Evolutionary conservation across 116 monocot genomes (phyloP).

Genomic region (Cymodocea nodosa): DNA sequence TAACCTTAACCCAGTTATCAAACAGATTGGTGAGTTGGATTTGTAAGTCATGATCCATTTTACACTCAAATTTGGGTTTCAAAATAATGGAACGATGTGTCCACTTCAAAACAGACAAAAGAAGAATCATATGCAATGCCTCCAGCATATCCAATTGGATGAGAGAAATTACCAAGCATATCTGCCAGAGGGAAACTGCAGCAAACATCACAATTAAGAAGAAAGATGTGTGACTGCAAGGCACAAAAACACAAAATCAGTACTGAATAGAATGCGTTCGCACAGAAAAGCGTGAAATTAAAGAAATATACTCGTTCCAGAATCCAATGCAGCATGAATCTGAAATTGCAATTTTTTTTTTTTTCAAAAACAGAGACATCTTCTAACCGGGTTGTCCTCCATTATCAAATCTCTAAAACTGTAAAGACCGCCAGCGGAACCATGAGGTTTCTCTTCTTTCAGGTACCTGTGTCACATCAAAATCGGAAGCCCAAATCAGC

Average conservation of each 20-base stretch:
- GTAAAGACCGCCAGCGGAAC: conserved; percentile 79
- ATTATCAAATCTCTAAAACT: conserved; percentile 64
- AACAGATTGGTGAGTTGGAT: no score
- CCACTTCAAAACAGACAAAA: no score
- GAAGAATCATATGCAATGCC: no score
- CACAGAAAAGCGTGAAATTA: no score
- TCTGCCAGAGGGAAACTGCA: conserved; percentile 55
- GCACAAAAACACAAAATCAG: neutral
- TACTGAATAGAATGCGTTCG: neutral
- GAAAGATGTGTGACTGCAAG: conserved; percentile 58
- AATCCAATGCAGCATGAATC: neutral
- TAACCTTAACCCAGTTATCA: no score
- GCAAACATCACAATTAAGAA: conserved; percentile 78
- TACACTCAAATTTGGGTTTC: no score
- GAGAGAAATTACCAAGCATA: conserved; percentile 38
- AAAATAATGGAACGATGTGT: no score
- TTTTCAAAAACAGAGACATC: conserved; percentile 5
- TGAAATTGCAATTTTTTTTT: no score
- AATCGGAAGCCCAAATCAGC: neutral
- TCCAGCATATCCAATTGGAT: neutral
- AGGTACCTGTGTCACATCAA: conserved; percentile 33
- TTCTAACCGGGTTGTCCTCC: conserved; percentile 66
- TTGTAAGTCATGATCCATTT: no score
- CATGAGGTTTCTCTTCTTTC: conserved; percentile 74
- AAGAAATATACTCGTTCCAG: no score